These are phyloP conservation scores for Paecilomyces formosus DNA, from an alignment of 2,329 filamentous ascomycete species.

Conservation along the genomic window DNA sequence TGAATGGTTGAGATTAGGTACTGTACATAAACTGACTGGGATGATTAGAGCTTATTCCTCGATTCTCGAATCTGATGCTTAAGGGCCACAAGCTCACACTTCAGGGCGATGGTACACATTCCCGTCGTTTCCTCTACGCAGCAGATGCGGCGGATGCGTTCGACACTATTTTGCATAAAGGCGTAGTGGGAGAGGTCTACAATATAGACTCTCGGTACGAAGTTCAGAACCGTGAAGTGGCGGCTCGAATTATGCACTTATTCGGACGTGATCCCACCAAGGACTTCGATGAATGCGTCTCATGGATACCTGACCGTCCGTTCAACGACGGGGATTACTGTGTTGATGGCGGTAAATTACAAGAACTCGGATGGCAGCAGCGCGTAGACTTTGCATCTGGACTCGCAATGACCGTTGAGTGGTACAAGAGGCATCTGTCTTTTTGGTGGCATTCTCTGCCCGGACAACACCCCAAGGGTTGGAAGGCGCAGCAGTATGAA, in stretches of 20 bases:
- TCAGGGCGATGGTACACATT: slow-evolving; percentile 69
- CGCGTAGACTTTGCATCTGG: slow-evolving; percentile 59
- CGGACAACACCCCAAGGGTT: no score
- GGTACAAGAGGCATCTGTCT: slow-evolving; percentile 43
- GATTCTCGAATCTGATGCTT: slow-evolving; percentile 67
- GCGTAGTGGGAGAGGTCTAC: slow-evolving; percentile 67
- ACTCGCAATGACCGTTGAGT: slow-evolving; percentile 57
- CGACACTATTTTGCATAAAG: slow-evolving; percentile 75
- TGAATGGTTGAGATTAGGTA: no score
- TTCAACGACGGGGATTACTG: slow-evolving; percentile 72
- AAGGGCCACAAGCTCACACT: slow-evolving; percentile 60
- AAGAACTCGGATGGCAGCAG: slow-evolving; percentile 61
- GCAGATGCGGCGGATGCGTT: slow-evolving; percentile 75
- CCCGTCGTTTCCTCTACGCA: slow-evolving; percentile 68
- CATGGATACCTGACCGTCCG: slow-evolving; percentile 60
- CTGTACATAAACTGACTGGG: not conserved
- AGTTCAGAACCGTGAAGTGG: slow-evolving; percentile 68
- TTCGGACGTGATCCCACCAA: slow-evolving; percentile 50
- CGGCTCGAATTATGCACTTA: slow-evolving; percentile 52
- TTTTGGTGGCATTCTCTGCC: no score
- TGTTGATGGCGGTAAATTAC: slow-evolving; percentile 62
- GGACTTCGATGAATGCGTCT: slow-evolving; percentile 1
- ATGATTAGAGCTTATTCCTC: slow-evolving; percentile 69
- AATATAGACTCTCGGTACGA: slow-evolving; percentile 75
- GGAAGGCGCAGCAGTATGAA: no score